Evolutionary conservation across 176 grass and related monocot species (phyloP).

Genomic region (Themeda triandra): DNA sequence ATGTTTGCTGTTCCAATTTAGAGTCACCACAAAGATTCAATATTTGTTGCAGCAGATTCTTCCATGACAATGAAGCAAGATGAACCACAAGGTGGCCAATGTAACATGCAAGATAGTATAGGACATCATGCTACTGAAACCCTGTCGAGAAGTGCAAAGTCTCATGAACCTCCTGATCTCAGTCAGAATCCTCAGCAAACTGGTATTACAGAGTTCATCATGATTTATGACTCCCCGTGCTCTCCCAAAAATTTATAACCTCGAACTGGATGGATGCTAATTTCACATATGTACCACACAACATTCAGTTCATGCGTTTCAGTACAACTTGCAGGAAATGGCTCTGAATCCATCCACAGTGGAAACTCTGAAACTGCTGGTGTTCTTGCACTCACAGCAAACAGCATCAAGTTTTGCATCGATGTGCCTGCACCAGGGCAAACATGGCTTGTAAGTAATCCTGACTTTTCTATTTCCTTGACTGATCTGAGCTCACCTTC

Average conservation of each 20-base stretch:
- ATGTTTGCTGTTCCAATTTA: not conserved
- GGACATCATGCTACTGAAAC: constrained; percentile 4
- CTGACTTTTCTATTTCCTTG: not conserved
- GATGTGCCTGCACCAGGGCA: constrained; percentile 10
- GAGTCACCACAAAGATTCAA: not conserved
- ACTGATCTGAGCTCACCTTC: not conserved
- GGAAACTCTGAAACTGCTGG: constrained; percentile 16
- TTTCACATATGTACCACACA: not conserved
- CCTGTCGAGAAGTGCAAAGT: not conserved
- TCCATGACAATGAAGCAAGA: not conserved
- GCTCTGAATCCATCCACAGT: not conserved
- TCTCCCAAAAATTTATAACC: not conserved
- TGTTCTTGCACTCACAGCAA: constrained; percentile 16
- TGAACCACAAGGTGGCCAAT: not conserved
- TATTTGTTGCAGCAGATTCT: not conserved
- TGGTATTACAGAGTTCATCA: not conserved
- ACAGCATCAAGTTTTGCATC: constrained; percentile 23
- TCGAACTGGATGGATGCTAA: not conserved
- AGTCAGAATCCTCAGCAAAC: not conserved
- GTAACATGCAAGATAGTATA: not conserved
- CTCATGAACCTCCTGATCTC: not conserved
- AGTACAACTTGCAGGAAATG: constrained; percentile 13
- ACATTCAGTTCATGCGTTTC: not conserved
- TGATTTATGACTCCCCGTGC: not conserved
- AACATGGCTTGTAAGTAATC: constrained; percentile 60